A percentile compares a stretch with the other conserved stretches of the same genome.
Conservation (phyloP, 805 yeast species). For the Isabelozyma heimii region DNA sequence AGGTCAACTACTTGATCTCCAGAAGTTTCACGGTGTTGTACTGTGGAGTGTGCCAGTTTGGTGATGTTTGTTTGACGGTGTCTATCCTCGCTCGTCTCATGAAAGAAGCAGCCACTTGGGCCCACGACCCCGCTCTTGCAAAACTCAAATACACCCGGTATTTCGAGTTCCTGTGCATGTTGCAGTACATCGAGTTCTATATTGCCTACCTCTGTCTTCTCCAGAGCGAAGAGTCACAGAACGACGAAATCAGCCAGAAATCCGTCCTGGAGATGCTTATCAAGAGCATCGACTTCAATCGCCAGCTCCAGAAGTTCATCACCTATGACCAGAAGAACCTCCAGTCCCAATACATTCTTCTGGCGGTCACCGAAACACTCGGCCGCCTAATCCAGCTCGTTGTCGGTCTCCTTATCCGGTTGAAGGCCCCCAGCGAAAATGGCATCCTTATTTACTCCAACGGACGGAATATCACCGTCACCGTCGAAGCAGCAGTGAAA, state of each 20-base stretch:
- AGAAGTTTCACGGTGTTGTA: conserved; percentile 17
- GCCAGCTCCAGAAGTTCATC: background rate
- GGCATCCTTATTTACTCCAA: background rate
- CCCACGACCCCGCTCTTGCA: conserved; percentile 14
- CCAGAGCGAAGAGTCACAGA: conserved; percentile 30
- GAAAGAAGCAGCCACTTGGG: conserved; percentile 23
- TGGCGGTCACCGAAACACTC: conserved; percentile 25
- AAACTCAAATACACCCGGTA: conserved; percentile 9
- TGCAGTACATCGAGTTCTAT: conserved; percentile 27
- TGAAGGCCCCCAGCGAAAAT: conserved; percentile 3
- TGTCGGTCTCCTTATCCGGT: conserved; percentile 30
- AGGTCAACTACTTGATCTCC: conserved; percentile 28
- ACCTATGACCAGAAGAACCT: background rate
- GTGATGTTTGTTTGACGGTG: conserved; percentile 17
- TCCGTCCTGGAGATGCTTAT: background rate
- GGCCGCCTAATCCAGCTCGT: conserved; percentile 28
- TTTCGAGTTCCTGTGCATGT: conserved; percentile 17
- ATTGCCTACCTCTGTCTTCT: conserved; percentile 27
- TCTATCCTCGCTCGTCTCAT: conserved; percentile 18
- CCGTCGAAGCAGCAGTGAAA: background rate
- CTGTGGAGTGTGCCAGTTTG: conserved; percentile 16
- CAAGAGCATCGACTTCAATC: background rate
- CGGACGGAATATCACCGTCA: background rate
- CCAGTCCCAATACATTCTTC: conserved; percentile 17
- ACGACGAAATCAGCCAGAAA: background rate